Base-by-base conservation (phyloP, 768 basidiomycete genomes). In the Neoboletus brunneissimus region DNA sequence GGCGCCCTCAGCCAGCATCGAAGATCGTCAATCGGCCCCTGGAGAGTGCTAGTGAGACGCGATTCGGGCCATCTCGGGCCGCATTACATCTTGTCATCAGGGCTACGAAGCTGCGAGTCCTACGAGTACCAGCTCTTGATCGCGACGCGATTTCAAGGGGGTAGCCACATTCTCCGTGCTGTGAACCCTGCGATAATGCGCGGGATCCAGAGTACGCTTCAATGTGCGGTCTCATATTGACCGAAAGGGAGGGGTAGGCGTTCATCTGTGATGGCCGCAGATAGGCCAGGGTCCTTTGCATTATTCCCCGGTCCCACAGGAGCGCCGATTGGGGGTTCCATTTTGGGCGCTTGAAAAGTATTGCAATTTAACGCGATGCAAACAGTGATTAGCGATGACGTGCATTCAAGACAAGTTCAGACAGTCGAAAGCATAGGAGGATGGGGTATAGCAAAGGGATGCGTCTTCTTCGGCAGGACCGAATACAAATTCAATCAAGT, bases 171-270 rank as follows among this genome's bases (percentile, higher is more conserved):
- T 56, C 29, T 47, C 53, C 34, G n/a, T 27, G 20, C 27, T 32
- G 8, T 18, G 40, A 42, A 20, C 50, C 20, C 32, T 27, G 42
- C 11, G 13, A 16, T 40, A 27, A 46, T n/a, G 25, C 23, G 11
- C 7, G 18, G 16, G 49, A 49, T 27, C 40, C 12, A 35, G 4
- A 20, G 27, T 13, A 55, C 34, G 16, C 15, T 34, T 45, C 18
- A 29, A 27, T 48, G 20, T n/a, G 20, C 2, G 3, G 22, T 11
- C 7, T 32, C 43, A 2, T 54, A 54, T 37, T 27, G 47, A 16
- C 42, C 48, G 54, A 58, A 51, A 60, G 60, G 61, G 60, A 63
- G 23, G 55, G 44, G 48, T 35, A 48, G 35, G 23, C n/a, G 18
- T 29, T 41, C 38, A 43, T 49, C 55, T 44, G 51, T 53, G 7